Base-by-base conservation (phyloP, 192 early-diverging fungal species). In the Gryganskiella cystojenkinii region DNA sequence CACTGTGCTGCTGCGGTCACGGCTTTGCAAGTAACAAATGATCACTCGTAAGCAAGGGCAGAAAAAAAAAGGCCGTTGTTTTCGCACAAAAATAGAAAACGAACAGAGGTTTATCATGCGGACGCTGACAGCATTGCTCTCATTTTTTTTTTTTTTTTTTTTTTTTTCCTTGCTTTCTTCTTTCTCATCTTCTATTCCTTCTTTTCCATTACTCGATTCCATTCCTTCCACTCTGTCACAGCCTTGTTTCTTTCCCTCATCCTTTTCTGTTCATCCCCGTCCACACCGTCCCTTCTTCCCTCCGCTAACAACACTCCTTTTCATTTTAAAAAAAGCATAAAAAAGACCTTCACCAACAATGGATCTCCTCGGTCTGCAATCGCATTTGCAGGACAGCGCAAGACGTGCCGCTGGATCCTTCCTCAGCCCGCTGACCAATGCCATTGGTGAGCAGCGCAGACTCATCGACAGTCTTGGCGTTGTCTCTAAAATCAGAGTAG, bases 371-470 rank as follows among this genome's bases (percentile, higher is more conserved):
- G 62, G 56, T 42, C 28, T 62, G 25, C 61, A 50, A 19, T 22
- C 61, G 20, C 74, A 78, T 50, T 40, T 78, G 15, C 74, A 78
- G 42, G 74, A 78, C 47, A 78, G 74, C 40, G 74, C 74, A 9
- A 51, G 74, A 14, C 74, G 74, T 20, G 74, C 74, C 14, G 74
- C 74, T 6, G 74, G 74, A 0, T 69, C 74, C 14, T 78, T 78
- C 46, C 74, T 78, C 55, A 69, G 66, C 27, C 74, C 74, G 8
- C 27, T 78, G 31, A 78, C 74, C 24, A 78, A 78, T 22, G 74
- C 74, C n/a, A 78, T 78, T 17, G 74, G 74, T 11, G 74, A 78
- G 42, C 74, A 78, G 54, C 65, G 74, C 30, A 45, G 74, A 33
- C 58, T 78, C 13, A 61, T 78, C 24, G 74, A 78, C 22, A 69